Percentiles rank a stretch among this genome's conserved stretches.
Evolutionary conservation across 1,284 basidiomycete species (phyloP).

Genomic region (Cerioporus squamosus): DNA sequence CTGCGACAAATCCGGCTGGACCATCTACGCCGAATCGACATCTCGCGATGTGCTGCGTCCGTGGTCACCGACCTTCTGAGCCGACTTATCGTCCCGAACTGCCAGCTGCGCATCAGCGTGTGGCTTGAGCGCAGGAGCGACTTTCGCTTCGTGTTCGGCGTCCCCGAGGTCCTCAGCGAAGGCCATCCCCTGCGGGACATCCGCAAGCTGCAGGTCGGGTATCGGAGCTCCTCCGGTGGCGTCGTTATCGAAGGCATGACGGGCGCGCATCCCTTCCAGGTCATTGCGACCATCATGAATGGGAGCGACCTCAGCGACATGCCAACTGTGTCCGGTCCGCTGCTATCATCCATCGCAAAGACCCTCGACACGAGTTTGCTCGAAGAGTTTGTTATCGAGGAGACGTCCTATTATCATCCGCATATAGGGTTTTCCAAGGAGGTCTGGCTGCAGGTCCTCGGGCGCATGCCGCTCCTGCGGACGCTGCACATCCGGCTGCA

Average conservation of each 20-base stretch:
- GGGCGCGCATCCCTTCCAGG: conserved; percentile 29
- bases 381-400: conserved; percentile 35
- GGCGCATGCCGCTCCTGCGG: conserved; percentile 32
- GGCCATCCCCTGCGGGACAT: conserved; percentile 32
- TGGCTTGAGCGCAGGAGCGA: conserved; percentile 34
- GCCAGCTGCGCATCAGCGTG: conserved; percentile 30
- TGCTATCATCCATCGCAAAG: conserved; percentile 30
- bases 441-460: conserved; percentile 32
- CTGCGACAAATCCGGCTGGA: conserved; percentile 27
- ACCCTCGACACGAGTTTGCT: conserved; percentile 31
- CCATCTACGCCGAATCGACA: conserved; percentile 30
- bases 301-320: conserved; percentile 34
- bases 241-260: conserved; percentile 31
- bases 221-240: conserved; percentile 34
- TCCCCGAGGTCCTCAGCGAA: conserved; percentile 28
- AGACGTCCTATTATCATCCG: conserved; percentile 30
- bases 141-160: conserved; percentile 33
- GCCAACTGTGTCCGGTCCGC: conserved; percentile 30
- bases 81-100: conserved; percentile 32
- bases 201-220: conserved; percentile 30
- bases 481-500: conserved; percentile 33
- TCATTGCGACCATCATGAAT: conserved; percentile 28
- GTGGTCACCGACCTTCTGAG: conserved; percentile 28
- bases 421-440: conserved; percentile 31
- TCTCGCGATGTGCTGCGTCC: conserved; percentile 29